Conservation (phyloP, 495 filamentous ascomycete genomes). For the Penicillium macrosclerotiorum region DNA sequence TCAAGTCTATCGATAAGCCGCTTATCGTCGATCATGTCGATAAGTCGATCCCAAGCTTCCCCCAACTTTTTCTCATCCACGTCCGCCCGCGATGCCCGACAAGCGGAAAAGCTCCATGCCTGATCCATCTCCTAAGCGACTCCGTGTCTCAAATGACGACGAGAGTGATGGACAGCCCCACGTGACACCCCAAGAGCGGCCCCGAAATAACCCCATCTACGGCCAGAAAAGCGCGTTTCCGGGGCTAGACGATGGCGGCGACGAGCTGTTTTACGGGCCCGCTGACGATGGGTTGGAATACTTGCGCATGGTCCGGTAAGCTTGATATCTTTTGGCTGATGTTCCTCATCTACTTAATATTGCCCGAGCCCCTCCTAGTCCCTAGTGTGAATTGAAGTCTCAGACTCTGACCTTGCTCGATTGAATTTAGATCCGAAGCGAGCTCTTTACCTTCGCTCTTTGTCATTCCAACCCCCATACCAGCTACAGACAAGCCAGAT, state of each 20-base stretch:
- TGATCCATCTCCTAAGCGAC: constrained; percentile 23
- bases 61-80: constrained; percentile 12
- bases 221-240: constrained; percentile 79
- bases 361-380: constrained; percentile 9
- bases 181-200: constrained; percentile 30
- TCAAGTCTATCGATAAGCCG: background rate
- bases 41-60: constrained; percentile 5
- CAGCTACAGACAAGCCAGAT: background rate
- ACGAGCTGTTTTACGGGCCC: constrained; percentile 48
- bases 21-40: background rate
- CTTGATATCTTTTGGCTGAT: constrained; percentile 9
- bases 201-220: constrained; percentile 61
- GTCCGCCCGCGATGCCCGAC: constrained; percentile 26
- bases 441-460: constrained; percentile 66
- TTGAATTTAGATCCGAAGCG: constrained; percentile 63
- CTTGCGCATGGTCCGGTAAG: constrained; percentile 78
- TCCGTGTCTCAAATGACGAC: constrained; percentile 30
- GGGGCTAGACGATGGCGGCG: constrained; percentile 60
- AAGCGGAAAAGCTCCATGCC: constrained; percentile 34
- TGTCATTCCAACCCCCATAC: constrained; percentile 37
- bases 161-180: constrained; percentile 15
- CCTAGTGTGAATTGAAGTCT: constrained; percentile 2
- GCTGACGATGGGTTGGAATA: constrained; percentile 69
- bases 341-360: constrained; percentile 24
- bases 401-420: constrained; percentile 10